Evolutionary conservation across 345 rosid genomes (phyloP).

Genomic region (Theobroma cacao): DNA sequence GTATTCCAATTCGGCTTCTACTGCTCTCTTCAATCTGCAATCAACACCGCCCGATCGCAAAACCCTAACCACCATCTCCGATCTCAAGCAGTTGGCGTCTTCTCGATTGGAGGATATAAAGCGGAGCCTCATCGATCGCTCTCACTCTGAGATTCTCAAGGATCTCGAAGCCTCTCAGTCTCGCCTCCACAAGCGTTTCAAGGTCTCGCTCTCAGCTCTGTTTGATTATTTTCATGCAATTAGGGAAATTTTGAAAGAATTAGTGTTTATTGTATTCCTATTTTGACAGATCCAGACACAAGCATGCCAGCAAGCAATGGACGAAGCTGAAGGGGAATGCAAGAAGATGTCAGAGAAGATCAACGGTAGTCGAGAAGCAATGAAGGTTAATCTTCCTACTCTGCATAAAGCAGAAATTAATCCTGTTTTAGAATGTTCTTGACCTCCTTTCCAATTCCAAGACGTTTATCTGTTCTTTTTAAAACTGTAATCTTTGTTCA

Average conservation of each 20-base stretch:
- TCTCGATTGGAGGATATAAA: conserved; percentile 44
- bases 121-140: conserved; percentile 37
- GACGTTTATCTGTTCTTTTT: background rate
- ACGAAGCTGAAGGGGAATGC: conserved; percentile 48
- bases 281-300: conserved; percentile 45
- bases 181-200: conserved; percentile 54
- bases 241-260: background rate
- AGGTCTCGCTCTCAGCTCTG: conserved; percentile 27
- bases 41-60: conserved; percentile 26
- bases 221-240: background rate
- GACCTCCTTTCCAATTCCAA: background rate
- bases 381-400: conserved; percentile 34
- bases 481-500: conserved; percentile 14
- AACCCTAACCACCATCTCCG: conserved; percentile 32
- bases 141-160: conserved; percentile 51
- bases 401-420: background rate
- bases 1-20: conserved; percentile 8
- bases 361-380: conserved; percentile 32
- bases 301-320: conserved; percentile 42
- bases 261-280: background rate
- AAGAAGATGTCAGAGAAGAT: conserved; percentile 44
- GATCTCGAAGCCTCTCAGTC: conserved; percentile 51
- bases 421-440: background rate
- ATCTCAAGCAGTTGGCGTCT: conserved; percentile 37
- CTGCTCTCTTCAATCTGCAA: conserved; percentile 11